Evolutionary conservation across 768 basidiomycete genomes (phyloP).

Genomic region (Boletellus ananas): DNA sequence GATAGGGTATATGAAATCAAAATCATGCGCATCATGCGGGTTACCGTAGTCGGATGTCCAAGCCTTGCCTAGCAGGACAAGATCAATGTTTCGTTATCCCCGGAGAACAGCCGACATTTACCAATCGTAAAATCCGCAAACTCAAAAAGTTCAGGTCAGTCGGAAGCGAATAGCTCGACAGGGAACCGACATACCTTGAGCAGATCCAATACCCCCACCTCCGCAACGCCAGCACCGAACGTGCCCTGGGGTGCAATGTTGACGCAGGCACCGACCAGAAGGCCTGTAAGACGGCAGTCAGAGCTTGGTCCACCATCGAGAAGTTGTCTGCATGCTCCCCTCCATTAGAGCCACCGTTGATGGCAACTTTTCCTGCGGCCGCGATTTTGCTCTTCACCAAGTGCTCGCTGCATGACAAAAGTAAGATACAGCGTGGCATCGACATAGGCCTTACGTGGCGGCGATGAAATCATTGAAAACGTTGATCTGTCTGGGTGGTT

Average conservation of each 20-base stretch:
- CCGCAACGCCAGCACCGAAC: conserved; percentile 75
- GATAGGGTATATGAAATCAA: conserved; percentile 78
- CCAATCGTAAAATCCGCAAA: conserved; percentile 79
- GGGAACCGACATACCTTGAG: conserved; percentile 50
- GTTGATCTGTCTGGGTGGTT: conserved; percentile 45
- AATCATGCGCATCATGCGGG: conserved; percentile 70
- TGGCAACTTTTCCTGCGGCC: conserved; percentile 64
- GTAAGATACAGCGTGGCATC: neutral
- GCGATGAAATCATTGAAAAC: conserved; percentile 83
- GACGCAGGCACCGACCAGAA: conserved; percentile 81
- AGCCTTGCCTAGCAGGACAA: conserved; percentile 46
- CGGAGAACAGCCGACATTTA: conserved; percentile 15
- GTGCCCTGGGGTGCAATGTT: conserved; percentile 74
- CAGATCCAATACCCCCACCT: conserved; percentile 79
- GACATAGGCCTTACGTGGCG: conserved; percentile 52
- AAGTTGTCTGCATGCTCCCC: conserved; percentile 37
- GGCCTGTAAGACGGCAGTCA: conserved; percentile 39
- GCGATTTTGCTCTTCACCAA: conserved; percentile 71
- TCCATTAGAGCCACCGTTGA: conserved; percentile 81
- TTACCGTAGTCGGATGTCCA: conserved; percentile 82
- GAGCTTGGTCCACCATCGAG: neutral
- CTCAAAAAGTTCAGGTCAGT: conserved; percentile 30
- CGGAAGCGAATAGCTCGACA: neutral
- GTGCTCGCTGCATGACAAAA: conserved; percentile 46
- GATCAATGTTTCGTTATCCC: conserved; percentile 8